These are phyloP conservation scores for Colletotrichum kahawae DNA, from an alignment of 2,329 filamentous ascomycete species.

Conservation along the genomic window DNA sequence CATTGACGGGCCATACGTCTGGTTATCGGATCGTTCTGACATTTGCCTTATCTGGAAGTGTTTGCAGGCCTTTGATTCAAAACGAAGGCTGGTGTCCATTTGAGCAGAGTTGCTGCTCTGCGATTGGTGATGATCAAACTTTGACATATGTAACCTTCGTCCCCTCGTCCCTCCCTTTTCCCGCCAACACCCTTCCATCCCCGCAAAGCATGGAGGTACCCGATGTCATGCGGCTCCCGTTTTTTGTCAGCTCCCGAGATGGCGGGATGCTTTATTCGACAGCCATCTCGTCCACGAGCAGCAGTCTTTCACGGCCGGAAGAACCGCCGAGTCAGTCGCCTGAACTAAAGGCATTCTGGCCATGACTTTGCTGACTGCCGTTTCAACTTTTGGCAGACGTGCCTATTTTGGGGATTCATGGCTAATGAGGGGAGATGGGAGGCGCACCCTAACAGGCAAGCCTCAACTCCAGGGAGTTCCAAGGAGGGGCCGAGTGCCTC, in stretches of 20 bases:
- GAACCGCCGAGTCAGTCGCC: conserved; percentile 5
- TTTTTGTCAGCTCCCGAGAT: background rate
- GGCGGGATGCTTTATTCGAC: background rate
- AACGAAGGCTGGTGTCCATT: conserved; percentile 7
- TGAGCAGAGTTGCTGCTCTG: conserved; percentile 15
- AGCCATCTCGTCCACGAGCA: background rate
- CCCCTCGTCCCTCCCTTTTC: background rate
- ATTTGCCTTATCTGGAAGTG: conserved; percentile 18
- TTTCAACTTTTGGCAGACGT: conserved; percentile 18
- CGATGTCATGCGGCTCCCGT: conserved; percentile 5
- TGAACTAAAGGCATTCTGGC: background rate
- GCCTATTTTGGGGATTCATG: conserved; percentile 6
- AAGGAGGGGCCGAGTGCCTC: conserved; percentile 9
- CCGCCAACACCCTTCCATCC: background rate
- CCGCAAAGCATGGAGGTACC: conserved; percentile 13
- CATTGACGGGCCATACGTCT: conserved; percentile 8
- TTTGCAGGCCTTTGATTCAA: conserved; percentile 21
- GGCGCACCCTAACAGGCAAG: conserved; percentile 3
- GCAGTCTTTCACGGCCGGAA: background rate
- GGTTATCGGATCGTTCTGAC: conserved; percentile 15
- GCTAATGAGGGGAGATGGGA: background rate
- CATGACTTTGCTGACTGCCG: conserved; percentile 9
- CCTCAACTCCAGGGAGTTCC: conserved; percentile 17
- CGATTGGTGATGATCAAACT: conserved; percentile 25
- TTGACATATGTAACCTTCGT: conserved; percentile 19